A percentile compares a stretch with the other conserved stretches of the same genome.
phyloP scores from a whole-genome alignment of 129 eudicot species.

The Helichrysum umbraculigerum region DNA sequence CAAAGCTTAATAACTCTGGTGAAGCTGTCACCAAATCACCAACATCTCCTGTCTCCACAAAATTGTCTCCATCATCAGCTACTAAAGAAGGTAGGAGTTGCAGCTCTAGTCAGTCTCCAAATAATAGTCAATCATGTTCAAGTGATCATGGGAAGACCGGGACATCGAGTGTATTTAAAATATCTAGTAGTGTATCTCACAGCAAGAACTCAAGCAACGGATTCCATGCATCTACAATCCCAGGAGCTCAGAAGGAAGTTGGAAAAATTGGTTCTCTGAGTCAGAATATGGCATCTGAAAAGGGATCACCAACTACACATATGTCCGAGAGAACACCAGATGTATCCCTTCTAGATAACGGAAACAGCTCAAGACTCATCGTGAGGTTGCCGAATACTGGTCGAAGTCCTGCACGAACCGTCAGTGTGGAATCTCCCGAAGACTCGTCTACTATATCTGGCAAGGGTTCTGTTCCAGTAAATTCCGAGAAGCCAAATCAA shows the following conservation, averaged over 20 bases:
- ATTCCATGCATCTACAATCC: conserved; percentile 35
- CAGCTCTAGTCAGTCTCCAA: conserved; percentile 72
- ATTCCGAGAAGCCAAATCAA: conserved; percentile 34
- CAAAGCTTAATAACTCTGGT: conserved; percentile 37
- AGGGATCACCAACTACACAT: conserved; percentile 36
- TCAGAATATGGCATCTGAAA: conserved; percentile 42
- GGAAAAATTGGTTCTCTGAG: conserved; percentile 35
- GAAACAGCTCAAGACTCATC: conserved; percentile 56
- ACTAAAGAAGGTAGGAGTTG: conserved; percentile 67
- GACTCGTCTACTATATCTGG: conserved; percentile 13
- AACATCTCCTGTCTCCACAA: conserved; percentile 51
- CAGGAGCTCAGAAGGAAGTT: conserved; percentile 53
- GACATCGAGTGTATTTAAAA: conserved; percentile 46
- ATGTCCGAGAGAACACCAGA: conserved; percentile 38
- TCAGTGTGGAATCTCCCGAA: conserved; percentile 55
- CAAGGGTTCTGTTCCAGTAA: conserved; percentile 42
- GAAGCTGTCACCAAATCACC: conserved; percentile 53
- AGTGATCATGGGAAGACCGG: conserved; percentile 56
- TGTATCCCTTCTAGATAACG: conserved; percentile 45
- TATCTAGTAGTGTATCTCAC: conserved; percentile 47
- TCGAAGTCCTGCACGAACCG: conserved; percentile 60
- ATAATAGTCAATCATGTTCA: conserved; percentile 55
- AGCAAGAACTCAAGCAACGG: conserved; percentile 53
- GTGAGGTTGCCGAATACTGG: conserved; percentile 68
- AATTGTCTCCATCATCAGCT: conserved; percentile 41